phyloP scores from a whole-genome alignment of 1,139 yeast genomes.

The Groenewaldozyma auringiensis region DNA sequence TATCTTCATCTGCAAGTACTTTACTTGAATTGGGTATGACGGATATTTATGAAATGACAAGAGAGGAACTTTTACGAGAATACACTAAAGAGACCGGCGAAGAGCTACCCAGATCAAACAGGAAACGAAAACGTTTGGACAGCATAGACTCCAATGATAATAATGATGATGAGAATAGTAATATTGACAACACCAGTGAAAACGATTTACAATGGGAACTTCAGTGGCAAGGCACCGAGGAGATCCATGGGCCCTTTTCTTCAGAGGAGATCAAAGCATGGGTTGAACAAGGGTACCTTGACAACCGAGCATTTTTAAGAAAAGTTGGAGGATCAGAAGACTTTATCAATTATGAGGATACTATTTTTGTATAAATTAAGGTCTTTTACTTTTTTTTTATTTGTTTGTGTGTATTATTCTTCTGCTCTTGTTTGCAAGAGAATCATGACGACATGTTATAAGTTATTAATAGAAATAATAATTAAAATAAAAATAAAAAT shows the following conservation, averaged over 20 bases:
- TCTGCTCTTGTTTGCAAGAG: no score
- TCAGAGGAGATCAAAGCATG: constrained; percentile 51
- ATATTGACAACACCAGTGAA: constrained; percentile 9
- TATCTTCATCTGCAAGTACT: constrained; percentile 48
- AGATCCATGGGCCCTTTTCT: constrained; percentile 55
- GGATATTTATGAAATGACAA: constrained; percentile 46
- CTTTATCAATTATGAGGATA: constrained; percentile 9
- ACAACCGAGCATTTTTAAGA: constrained; percentile 42
- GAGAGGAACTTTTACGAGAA: constrained; percentile 53
- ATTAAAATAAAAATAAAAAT: no score
- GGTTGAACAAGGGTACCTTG: constrained; percentile 48
- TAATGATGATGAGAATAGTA: constrained; percentile 7
- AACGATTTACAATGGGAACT: constrained; percentile 50
- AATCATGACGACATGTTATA: neutral
- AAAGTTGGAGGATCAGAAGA: constrained; percentile 25
- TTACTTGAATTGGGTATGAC: constrained; percentile 36
- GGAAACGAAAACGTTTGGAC: constrained; percentile 8
- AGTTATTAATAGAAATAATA: no score
- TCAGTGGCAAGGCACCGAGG: constrained; percentile 46
- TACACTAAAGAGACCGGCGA: constrained; percentile 47
- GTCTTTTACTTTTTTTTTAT: neutral
- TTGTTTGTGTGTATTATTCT: no score
- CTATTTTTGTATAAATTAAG: constrained; percentile 7
- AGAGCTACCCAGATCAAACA: constrained; percentile 19
- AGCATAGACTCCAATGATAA: constrained; percentile 12